A percentile compares a stretch with the other conserved stretches of the same genome.
These are phyloP conservation scores for Phytophthora sp. DNA, from an alignment of 352 stramenopile genomes.

Conservation along the genomic window DNA sequence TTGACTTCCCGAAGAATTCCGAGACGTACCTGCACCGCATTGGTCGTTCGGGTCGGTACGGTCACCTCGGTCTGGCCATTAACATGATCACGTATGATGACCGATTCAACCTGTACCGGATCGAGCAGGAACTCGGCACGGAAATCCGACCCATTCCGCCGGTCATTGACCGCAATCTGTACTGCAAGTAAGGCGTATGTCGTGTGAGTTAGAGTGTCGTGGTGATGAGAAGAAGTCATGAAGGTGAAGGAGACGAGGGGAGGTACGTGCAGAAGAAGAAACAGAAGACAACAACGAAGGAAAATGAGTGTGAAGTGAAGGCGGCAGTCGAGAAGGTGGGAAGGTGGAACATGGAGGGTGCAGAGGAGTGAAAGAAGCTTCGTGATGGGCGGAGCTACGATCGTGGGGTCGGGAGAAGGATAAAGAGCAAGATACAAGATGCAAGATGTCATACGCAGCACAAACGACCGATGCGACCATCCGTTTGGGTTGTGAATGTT, in stretches of 20 bases:
- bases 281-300: constrained; percentile 3
- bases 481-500: constrained; percentile 24
- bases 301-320: constrained; percentile 29
- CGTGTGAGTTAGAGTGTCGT: constrained; percentile 3
- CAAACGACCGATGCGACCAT: background rate
- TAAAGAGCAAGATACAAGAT: background rate
- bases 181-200: constrained; percentile 88
- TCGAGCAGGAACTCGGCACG: constrained; percentile 99
- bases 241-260: constrained; percentile 5
- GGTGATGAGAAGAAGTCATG: constrained; percentile 8
- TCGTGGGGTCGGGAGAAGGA: background rate
- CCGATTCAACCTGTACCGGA: constrained; percentile 96
- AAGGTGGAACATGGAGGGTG: background rate
- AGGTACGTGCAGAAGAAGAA: background rate
- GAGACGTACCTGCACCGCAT: constrained; percentile 99
- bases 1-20: constrained; percentile 99
- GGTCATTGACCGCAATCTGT: constrained; percentile 98
- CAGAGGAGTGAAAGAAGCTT: constrained; percentile 8
- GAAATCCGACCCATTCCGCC: constrained; percentile 99
- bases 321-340: constrained; percentile 22
- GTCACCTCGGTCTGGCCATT: constrained; percentile 98
- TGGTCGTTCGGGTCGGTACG: constrained; percentile 97
- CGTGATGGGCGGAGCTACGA: background rate
- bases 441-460: constrained; percentile 1
- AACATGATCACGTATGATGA: constrained; percentile 99